These are phyloP conservation scores for Limnanthes douglasii DNA, from an alignment of 345 rosid species.

Conservation along the genomic window DNA sequence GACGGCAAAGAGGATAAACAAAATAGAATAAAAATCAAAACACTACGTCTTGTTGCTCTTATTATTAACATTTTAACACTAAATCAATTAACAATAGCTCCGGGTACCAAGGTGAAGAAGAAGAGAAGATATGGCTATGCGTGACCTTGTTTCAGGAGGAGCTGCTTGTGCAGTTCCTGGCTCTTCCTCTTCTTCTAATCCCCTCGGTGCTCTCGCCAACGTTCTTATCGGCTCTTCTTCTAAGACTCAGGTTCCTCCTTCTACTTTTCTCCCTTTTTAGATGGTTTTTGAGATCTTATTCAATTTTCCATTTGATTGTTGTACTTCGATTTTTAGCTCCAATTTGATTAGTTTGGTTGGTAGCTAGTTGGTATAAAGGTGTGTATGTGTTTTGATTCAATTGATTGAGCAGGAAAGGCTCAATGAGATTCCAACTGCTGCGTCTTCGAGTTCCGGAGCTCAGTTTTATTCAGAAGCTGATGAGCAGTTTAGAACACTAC, in stretches of 20 bases:
- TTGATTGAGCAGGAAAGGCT: constrained; percentile 58
- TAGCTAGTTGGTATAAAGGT: background rate
- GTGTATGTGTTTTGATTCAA: background rate
- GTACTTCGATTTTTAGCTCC: background rate
- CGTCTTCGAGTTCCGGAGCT: constrained; percentile 26
- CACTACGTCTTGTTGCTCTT: constrained; percentile 1
- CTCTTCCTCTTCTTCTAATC: constrained; percentile 82
- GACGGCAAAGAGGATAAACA: background rate
- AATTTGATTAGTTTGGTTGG: background rate
- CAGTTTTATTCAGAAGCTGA: constrained; percentile 29
- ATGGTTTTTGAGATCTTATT: background rate
- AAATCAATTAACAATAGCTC: constrained; percentile 3
- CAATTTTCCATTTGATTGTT: constrained; percentile 1
- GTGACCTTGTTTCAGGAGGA: constrained; percentile 88
- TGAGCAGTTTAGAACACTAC: constrained; percentile 45
- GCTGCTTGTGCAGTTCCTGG: constrained; percentile 96
- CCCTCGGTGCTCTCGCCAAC: constrained; percentile 90
- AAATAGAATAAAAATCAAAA: constrained; percentile 1
- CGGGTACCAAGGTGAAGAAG: constrained; percentile 5
- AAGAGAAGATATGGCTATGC: constrained; percentile 62
- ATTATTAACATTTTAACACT: background rate
- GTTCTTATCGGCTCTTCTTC: constrained; percentile 82
- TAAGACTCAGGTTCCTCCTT: constrained; percentile 55
- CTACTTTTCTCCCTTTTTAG: background rate
- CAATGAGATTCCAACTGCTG: constrained; percentile 58